phyloP scores from a whole-genome alignment of 2,329 filamentous ascomycete genomes.

The Colletotrichum spaethianum region DNA sequence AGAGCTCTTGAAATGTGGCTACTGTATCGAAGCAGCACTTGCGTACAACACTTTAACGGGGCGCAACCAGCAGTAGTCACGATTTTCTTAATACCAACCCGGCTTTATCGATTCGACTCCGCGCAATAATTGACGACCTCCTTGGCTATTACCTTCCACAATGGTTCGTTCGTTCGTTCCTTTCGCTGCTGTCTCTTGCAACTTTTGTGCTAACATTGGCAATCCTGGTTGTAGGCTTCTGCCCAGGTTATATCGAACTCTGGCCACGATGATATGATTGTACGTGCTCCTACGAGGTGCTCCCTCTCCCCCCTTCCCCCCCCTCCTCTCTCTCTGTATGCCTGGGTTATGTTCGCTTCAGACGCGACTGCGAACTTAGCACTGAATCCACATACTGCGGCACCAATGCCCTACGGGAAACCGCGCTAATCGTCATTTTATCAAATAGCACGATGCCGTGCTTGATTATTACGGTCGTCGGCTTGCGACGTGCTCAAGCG shows the following conservation, averaged over 20 bases:
- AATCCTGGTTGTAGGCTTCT: constrained; percentile 43
- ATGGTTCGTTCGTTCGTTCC: constrained; percentile 14
- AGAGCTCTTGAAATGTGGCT: constrained; percentile 17
- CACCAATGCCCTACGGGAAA: neutral
- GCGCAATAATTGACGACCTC: neutral
- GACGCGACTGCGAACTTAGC: neutral
- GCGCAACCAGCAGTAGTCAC: neutral
- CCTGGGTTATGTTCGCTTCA: neutral
- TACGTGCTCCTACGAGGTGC: constrained; percentile 69
- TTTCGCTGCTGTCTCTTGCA: neutral
- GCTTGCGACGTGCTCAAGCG: constrained; percentile 96
- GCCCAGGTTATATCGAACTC: constrained; percentile 62
- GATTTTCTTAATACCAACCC: neutral
- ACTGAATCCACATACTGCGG: neutral
- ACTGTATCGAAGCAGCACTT: neutral
- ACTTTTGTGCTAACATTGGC: constrained; percentile 4
- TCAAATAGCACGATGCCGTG: constrained; percentile 88
- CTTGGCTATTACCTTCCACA: neutral
- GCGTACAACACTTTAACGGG: neutral
- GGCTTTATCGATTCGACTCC: neutral
- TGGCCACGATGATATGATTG: constrained; percentile 98
- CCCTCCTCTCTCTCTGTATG: neutral
- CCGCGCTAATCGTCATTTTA: neutral
- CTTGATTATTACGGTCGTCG: constrained; percentile 98
- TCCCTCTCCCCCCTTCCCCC: no score